Evolutionary conservation across 495 filamentous ascomycete genomes (phyloP), one percentile per base, ranked within the genome.

Genomic region (Aspergillus sclerotiicarbonarius): DNA sequence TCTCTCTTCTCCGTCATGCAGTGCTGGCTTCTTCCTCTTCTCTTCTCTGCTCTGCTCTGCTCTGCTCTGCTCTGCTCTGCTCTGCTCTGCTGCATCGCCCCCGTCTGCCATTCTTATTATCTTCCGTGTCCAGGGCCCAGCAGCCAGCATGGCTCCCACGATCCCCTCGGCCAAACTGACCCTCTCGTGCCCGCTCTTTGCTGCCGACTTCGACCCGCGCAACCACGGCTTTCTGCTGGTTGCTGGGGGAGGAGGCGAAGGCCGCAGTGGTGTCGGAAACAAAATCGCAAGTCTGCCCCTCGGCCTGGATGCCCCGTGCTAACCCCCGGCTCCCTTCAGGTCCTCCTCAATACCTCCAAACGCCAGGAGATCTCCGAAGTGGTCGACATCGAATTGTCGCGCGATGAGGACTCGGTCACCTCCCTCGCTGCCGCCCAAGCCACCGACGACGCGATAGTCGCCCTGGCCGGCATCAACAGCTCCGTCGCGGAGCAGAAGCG

Each of bases 321-420:
- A 37, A 43, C 19, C 41, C 31, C 41, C 20, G 0, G 37, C 30
- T 33, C 47, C 41, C 20, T 45, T 48, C 61, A 90, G 89, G 87
- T 82, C 21, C 73, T 91, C 30, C 76, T 96, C 30, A 87, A 94
- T 66, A 80, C 85, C 12, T 81, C 71, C 61, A 67, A 80, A 81
- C 76, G 80, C 76, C 72, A 82, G 13, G 78, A 89, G 21, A 71
- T 96, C 45, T 77, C 80, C 41, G 77, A 87, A 62, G 70, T 80
- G n/a, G 80, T 86, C 59, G 89, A 94, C 63, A 76, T 96, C 65
- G 87, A 90, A 32, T 83, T 97, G 54, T 90, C 88, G 62, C 81
- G 84, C 64, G 85, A 96, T 65, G 94, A 97, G 74, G 94, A 98
- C 77, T 95, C 88, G 44, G 91, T 96, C 62, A 92, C 87, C 56